These are phyloP conservation scores for Talaromyces sp. DNA, from an alignment of 2,329 filamentous ascomycete species.

Conservation along the genomic window DNA sequence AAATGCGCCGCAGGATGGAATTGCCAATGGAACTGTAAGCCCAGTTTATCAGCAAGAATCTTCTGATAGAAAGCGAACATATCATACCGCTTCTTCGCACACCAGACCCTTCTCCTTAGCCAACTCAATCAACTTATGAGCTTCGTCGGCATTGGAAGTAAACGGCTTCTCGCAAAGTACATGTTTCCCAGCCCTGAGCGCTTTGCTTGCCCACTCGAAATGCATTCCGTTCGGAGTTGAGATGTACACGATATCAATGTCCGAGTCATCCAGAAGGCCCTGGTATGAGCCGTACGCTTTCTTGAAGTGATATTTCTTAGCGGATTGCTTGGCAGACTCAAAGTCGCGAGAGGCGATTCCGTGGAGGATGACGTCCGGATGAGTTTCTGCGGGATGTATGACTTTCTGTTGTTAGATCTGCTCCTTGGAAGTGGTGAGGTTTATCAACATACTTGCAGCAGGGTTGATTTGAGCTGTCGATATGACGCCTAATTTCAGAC, in stretches of 20 bases:
- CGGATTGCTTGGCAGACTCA: slow-evolving; percentile 48
- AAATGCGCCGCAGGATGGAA: slow-evolving; percentile 45
- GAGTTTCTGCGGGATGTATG: slow-evolving; percentile 51
- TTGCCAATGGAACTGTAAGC: slow-evolving; percentile 38
- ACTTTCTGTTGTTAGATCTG: slow-evolving; percentile 19
- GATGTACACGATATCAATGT: slow-evolving; percentile 33
- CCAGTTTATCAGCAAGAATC: background rate
- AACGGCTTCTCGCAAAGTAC: slow-evolving; percentile 57
- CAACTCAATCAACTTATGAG: slow-evolving; percentile 44
- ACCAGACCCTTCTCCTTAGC: slow-evolving; percentile 26
- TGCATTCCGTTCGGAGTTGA: slow-evolving; percentile 33
- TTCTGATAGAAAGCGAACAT: background rate
- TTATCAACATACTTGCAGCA: slow-evolving; percentile 27
- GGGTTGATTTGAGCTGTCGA: slow-evolving; percentile 28
- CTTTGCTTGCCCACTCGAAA: slow-evolving; percentile 49
- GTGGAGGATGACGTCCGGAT: slow-evolving; percentile 55
- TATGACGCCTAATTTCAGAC: slow-evolving; percentile 28
- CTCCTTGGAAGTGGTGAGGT: background rate
- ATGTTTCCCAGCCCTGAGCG: slow-evolving; percentile 53
- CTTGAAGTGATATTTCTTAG: slow-evolving; percentile 53
- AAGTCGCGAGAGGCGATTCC: slow-evolving; percentile 55
- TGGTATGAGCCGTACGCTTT: slow-evolving; percentile 35
- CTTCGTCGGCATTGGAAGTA: slow-evolving; percentile 48
- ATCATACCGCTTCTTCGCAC: slow-evolving; percentile 21
- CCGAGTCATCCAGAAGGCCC: slow-evolving; percentile 25